These are phyloP conservation scores for Candida verbasci DNA, from an alignment of 805 yeast species.

Conservation along the genomic window DNA sequence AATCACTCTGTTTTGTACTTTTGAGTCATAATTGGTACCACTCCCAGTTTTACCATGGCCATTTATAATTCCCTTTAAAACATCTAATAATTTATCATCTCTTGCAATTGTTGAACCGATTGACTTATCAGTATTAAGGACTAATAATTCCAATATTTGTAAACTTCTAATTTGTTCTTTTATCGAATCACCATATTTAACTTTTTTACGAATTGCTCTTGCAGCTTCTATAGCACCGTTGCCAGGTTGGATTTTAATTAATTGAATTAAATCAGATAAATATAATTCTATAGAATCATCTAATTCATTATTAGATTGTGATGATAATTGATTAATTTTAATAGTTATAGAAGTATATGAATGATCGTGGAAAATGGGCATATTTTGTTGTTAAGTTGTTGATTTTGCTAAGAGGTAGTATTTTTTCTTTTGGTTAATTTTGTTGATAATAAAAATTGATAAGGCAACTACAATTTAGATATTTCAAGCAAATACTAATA, in stretches of 20 bases:
- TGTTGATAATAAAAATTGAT: no score
- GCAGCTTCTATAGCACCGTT: slow-evolving; percentile 70
- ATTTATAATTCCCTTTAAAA: slow-evolving; percentile 49
- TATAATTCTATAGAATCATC: slow-evolving; percentile 39
- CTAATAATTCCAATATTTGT: slow-evolving; percentile 32
- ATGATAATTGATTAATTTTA: slow-evolving; percentile 49
- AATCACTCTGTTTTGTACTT: slow-evolving; percentile 45
- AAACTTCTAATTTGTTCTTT: slow-evolving; percentile 66
- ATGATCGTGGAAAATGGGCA: slow-evolving; percentile 42
- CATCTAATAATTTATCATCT: slow-evolving; percentile 64
- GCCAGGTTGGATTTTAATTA: slow-evolving; percentile 34
- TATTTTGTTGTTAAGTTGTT: no score
- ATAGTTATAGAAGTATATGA: slow-evolving; percentile 71
- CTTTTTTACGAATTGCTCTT: slow-evolving; percentile 78
- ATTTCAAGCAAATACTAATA: no score
- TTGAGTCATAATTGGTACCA: slow-evolving; percentile 31
- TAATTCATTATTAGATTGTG: slow-evolving; percentile 39
- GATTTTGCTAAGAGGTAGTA: background rate
- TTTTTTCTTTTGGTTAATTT: no score
- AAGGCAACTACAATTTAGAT: no score
- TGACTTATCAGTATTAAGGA: slow-evolving; percentile 40
- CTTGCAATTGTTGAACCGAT: slow-evolving; percentile 48
- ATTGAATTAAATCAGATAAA: slow-evolving; percentile 55
- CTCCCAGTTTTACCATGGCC: slow-evolving; percentile 32
- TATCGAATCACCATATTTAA: slow-evolving; percentile 71